Base-by-base conservation (phyloP, 2,329 filamentous ascomycete genomes). In the Corynespora cassiicola region DNA sequence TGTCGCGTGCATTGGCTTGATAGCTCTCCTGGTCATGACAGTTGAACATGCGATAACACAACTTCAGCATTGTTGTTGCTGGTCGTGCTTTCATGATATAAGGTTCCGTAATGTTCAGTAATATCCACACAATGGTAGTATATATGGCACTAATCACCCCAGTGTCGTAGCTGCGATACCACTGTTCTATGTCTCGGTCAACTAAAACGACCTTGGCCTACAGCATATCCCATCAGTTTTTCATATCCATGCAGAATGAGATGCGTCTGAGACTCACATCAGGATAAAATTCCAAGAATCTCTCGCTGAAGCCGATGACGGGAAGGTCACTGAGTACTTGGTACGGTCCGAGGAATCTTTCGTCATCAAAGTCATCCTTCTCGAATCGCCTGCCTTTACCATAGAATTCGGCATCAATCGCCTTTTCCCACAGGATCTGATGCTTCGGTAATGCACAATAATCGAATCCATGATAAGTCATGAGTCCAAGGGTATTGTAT, bases 391-490 rank as follows among this genome's bases (percentile, higher is more conserved):
- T 33, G 9, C 31, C 31, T 16, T 33, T 33, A 12, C 36, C 14
- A 20, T 24, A 31, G 12, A 38, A 38, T 19, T 38, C 31, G 4
- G 27, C 36, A n/a, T 38, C 36, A 28, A 38, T 31, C 10, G 27
- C 36, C 8, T 25, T n/a, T 23, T 38, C 36, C 36, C 36, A 38
- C 11, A 17, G 5, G 26, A 31, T 26, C 15, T 38, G 36, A 24
- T 38, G n/a, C 8, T 11, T 7, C 7, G 16, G 36, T 10, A 12
- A 15, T 14, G 12, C 26, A 10, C 24, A 17, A 28, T 15, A 31
- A 18, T 38, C 36, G 19, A 38, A 38, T 16, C 36, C 36, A 16
- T 38, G 36, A 18, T 38, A 31, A 3, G 36, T 31, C 5, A 28
- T 31, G 5, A 26, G 16, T 12, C 36, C 36, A 16, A 38, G 36